Base-by-base conservation (phyloP, 441 rosid genomes). In the Populus hybrid region DNA sequence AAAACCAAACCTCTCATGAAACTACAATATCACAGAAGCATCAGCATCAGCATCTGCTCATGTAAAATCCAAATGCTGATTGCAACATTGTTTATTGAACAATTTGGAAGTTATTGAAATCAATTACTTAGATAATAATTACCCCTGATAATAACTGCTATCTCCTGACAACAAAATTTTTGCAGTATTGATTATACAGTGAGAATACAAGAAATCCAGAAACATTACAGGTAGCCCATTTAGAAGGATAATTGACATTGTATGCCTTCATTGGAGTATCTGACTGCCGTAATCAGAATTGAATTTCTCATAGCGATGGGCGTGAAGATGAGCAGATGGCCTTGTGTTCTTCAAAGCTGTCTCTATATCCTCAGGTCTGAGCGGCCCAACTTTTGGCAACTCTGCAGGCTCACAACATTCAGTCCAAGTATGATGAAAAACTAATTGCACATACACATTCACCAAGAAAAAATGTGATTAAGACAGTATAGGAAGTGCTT, bases 221-320 rank as follows among this genome's bases (percentile, higher is more conserved):
- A 42, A 42, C 46, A 40, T 10, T 40, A 40, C 46, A 40, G 46
- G 46, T 40, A 16, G 59, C 20, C 5, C 30, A 50, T 50, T 50
- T 16, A 1, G 20, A 50, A 50, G 59, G 18, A 28, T 50, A 16
- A 50, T 50, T 50, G 59, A 50, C 59, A 16, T 28, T 28, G 30
- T 28, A 12, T 50, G 77, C 77, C 83, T 71, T 88, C 89, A 91
- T 42, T 81, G 86, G 64, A 91, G 88, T 72, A 92, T 89, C 34
- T 95, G 98, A 81, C 99, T 92, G 38, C 99, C 99, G 79, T 95
- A 93, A 77, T 95, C 97, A 5, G 78, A 86, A 79, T 91, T 93
- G 72, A 95, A 95, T 87, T 91, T 91, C 59, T 90, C 94, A 7
- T 93, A 92, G 50, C 90, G 93, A 72, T 90, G 97, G 24, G 93